These are phyloP conservation scores for Rhodotorula glutinis DNA, from an alignment of 1,284 basidiomycete species.

Conservation along the genomic window DNA sequence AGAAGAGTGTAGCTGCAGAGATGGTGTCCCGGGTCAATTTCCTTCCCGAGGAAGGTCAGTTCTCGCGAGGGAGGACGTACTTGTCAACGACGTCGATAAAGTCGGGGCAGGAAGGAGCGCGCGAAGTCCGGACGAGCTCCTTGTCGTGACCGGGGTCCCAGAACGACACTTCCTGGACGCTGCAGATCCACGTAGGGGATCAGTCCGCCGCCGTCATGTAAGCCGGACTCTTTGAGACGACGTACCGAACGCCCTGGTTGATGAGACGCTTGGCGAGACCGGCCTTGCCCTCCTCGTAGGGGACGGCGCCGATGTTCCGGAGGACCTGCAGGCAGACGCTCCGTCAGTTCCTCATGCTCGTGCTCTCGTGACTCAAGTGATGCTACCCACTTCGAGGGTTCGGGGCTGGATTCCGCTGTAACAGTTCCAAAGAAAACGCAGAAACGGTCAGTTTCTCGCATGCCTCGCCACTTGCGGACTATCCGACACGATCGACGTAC, in stretches of 20 bases:
- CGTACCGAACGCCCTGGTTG: slow-evolving; percentile 43
- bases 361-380: too few species aligned
- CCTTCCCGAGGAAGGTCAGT: too few species aligned
- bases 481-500: too few species aligned
- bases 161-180: slow-evolving; percentile 50
- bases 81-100: slow-evolving; percentile 51
- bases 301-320: slow-evolving; percentile 42
- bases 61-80: slow-evolving; percentile 40
- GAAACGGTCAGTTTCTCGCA: too few species aligned
- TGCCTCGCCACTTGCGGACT: too few species aligned
- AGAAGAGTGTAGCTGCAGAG: slow-evolving; percentile 44
- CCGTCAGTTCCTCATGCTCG: background rate
- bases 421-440: too few species aligned
- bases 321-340: slow-evolving; percentile 31
- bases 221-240: too few species aligned
- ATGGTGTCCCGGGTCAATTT: too few species aligned
- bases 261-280: slow-evolving; percentile 44
- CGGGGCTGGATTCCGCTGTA: slow-evolving; percentile 47
- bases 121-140: slow-evolving; percentile 47
- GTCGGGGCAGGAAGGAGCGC: slow-evolving; percentile 51
- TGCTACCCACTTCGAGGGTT: slow-evolving; percentile 41
- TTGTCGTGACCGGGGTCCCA: slow-evolving; percentile 48
- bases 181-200: background rate
- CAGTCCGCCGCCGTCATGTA: too few species aligned
- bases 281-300: slow-evolving; percentile 38